These are phyloP conservation scores for Aspergillus costaricaensis DNA, from an alignment of 2,329 filamentous ascomycete species.

Conservation along the genomic window DNA sequence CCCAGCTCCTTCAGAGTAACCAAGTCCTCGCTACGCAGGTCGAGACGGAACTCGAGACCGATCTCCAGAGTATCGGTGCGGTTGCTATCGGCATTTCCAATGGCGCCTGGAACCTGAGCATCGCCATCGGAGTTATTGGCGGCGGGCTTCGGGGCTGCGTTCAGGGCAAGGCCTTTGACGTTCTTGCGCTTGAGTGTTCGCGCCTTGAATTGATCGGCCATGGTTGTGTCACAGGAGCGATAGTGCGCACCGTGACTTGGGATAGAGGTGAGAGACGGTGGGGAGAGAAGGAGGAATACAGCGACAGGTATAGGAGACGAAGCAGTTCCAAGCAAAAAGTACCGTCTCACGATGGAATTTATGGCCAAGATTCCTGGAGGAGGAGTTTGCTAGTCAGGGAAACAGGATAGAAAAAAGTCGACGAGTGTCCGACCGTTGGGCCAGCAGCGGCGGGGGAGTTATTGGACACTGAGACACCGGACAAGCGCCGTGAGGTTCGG, in stretches of 20 bases:
- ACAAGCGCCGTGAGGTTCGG: constrained; percentile 8
- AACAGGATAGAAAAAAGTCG: neutral
- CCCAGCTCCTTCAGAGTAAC: constrained; percentile 93
- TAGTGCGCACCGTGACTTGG: constrained; percentile 1
- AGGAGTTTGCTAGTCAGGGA: neutral
- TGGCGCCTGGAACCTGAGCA: constrained; percentile 60
- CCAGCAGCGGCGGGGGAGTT: constrained; percentile 1
- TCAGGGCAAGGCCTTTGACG: constrained; percentile 90
- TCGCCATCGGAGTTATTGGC: constrained; percentile 73
- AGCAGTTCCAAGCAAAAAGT: neutral
- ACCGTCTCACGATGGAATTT: neutral
- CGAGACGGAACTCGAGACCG: constrained; percentile 93
- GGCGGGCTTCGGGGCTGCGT: constrained; percentile 69
- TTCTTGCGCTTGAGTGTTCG: constrained; percentile 98
- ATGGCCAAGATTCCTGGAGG: neutral
- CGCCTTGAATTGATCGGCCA: constrained; percentile 64
- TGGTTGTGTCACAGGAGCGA: constrained; percentile 30
- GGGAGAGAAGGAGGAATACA: neutral
- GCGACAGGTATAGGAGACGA: neutral
- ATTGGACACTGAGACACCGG: constrained; percentile 5
- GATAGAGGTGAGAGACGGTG: constrained; percentile 4
- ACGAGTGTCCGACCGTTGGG: neutral
- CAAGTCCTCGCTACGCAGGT: constrained; percentile 87
- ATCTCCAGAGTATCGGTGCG: constrained; percentile 81
- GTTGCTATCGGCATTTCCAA: constrained; percentile 60